Evolutionary conservation across 805 yeast genomes (phyloP), one percentile per base, ranked within the genome.

Genomic region (Phaffomyces antillensis): DNA sequence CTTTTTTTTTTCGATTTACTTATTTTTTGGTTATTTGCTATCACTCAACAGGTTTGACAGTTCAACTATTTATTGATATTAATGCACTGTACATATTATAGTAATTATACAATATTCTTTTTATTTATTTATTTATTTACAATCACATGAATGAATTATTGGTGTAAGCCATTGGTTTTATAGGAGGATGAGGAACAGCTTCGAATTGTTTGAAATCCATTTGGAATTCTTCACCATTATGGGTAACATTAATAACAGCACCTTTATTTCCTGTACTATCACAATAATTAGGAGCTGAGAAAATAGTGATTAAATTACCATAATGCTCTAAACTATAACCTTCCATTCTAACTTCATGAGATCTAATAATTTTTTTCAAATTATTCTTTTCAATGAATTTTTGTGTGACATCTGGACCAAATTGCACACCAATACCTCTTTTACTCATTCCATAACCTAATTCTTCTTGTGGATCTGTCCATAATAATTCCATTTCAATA

Each of bases 251-350:
- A 48, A 93, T 83, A 45, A 85, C 84, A 10, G 95, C 98, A 43
- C 97, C 99, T 52, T 78, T 64, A 64, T 93, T 93, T 13, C 95
- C 96, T 44, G 87, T 89, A 15, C 83, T 70, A 62, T 93, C 99
- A 68, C 98, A 91, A 65, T 91, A 91, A 63, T 93, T 91, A 32
- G 99, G 99, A 0, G 99, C 99, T 64, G 95, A 83, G 64, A 93
- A 93, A n/a, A 93, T 96, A 0, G 99, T 93, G 43, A 89, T 78
- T 42, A 93, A 75, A 52, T 80, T 74, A 12, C 95, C 95, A 47
- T 84, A 74, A 59, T 93, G 99, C 60, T 91, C 97, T 39, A 73
- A 72, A 52, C 87, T 88, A 47, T 83, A 88, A 40, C 99, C 99
- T 7, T 75, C 83, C 85, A 85, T 83, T 60, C 98, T 75, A 8